Base-by-base conservation (phyloP, 2,329 filamentous ascomycete genomes). In the Raffaelea albimanens region DNA sequence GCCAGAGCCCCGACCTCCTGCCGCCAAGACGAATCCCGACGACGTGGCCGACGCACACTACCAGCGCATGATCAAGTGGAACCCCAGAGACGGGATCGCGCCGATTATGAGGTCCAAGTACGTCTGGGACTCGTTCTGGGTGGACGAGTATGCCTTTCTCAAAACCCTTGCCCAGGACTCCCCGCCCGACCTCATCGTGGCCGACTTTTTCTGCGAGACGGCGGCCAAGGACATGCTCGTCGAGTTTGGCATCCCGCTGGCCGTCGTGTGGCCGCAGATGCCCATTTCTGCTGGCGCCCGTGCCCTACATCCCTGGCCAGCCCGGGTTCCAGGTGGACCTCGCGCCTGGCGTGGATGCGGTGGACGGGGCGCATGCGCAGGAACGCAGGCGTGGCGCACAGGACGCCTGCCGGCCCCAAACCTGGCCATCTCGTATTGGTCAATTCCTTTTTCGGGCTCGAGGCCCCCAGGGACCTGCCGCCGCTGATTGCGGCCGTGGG, bases 381-480 rank as follows among this genome's bases (percentile, higher is more conserved):
- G 3, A 34, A 20, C 3, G 43, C 43, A 2, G 43, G 43, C 13
- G 43, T 45, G 3, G 5, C 16, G 14, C 23, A 39, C 33, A 19
- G 21, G 4, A 16, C 22, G 9, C 43, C 43, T 3, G 18, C 43
- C 9, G 18, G 18, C 9, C 13, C 20, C 21, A 45, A 45, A 21
- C 43, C 43, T 2, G n/a, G 16, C 33, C 13, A 45, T 16, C 43
- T 45, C 5, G 34, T 45, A 8, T 13, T 45, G 10, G 18, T 45
- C 22, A 45, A 45, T 34, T 39, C 43, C 43, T 45, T 45, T 16
- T 45, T 25, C n/a, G 43, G 43, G 4, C 34, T 45, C n/a, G 43
- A 45, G 34, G 34, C 29, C 20, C 43, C 43, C 5, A 21, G 18
- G 16, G 43, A 45, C 21, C 34, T 45, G 33, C 43, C 43, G 22